These are phyloP conservation scores for Colletotrichum aenigma DNA, from an alignment of 2,329 filamentous ascomycete genomes.

Conservation along the genomic window DNA sequence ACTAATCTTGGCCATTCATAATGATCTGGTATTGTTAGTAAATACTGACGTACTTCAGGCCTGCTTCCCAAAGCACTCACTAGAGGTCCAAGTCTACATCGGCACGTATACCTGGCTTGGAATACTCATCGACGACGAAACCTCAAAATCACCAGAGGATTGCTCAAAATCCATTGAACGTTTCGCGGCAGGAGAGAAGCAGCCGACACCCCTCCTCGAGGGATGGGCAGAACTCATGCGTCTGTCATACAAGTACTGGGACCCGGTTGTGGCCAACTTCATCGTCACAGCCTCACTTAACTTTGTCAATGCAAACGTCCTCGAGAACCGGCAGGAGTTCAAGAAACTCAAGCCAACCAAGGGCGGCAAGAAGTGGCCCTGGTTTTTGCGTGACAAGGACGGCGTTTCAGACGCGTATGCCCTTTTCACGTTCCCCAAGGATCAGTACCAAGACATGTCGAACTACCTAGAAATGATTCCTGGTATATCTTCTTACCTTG, in stretches of 20 bases:
- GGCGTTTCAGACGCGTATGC: neutral
- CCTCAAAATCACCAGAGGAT: neutral
- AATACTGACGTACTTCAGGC: neutral
- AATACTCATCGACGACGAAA: neutral
- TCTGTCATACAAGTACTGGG: neutral
- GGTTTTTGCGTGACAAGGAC: neutral
- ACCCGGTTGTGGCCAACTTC: neutral
- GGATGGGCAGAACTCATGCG: neutral
- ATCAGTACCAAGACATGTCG: neutral
- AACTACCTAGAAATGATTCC: neutral
- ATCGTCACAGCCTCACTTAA: neutral
- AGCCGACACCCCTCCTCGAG: neutral
- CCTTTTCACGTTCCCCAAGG: neutral
- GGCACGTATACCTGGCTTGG: neutral
- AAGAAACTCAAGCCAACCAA: neutral
- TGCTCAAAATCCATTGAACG: neutral
- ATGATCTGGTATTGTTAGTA: accelerated
- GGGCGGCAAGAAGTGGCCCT: neutral
- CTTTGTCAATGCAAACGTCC: neutral
- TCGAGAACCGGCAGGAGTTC: neutral
- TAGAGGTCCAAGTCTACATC: neutral
- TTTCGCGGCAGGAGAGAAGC: neutral
- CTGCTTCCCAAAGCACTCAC: neutral
- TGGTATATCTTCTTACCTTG: neutral
- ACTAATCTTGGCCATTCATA: neutral